A percentile compares a stretch with the other conserved stretches of the same genome.
Conservation (phyloP, 1,139 yeast genomes). For the Magnusiomyces fungicola region DNA sequence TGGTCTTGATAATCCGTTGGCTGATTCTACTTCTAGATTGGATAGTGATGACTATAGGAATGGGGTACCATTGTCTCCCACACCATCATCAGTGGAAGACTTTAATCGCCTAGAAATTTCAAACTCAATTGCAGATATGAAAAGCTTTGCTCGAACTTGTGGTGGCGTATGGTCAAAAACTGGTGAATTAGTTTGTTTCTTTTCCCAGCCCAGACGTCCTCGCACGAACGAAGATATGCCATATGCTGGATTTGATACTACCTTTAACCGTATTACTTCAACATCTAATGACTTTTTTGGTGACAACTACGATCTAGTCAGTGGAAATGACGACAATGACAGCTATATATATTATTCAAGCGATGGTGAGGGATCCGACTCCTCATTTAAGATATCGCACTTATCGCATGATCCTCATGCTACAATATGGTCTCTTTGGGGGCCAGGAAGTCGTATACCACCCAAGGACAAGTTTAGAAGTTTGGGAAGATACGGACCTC, state of each 20-base stretch:
- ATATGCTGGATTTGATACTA: not conserved
- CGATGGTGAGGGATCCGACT: slow-evolving; percentile 3
- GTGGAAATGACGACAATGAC: slow-evolving; percentile 12
- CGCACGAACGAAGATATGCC: not conserved
- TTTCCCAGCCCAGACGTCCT: slow-evolving; percentile 26
- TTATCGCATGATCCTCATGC: no score
- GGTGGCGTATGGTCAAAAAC: slow-evolving; percentile 83
- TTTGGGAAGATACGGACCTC: slow-evolving; percentile 1
- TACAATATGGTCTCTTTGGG: no score
- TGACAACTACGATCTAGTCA: not conserved
- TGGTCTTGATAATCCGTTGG: slow-evolving; percentile 25
- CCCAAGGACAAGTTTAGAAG: no score
- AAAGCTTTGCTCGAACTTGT: slow-evolving; percentile 34
- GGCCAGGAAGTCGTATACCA: no score
- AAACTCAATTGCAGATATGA: not conserved
- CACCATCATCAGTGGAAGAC: slow-evolving; percentile 3
- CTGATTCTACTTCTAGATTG: slow-evolving; percentile 8
- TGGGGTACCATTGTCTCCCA: not conserved
- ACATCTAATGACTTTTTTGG: not conserved
- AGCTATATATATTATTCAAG: slow-evolving; percentile 7
- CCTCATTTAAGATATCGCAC: not conserved
- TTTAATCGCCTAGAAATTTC: not conserved
- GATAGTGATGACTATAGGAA: slow-evolving; percentile 18
- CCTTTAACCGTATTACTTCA: not conserved
- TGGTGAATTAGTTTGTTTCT: slow-evolving; percentile 77